phyloP scores from a whole-genome alignment of 2,329 filamentous ascomycete genomes.

The Epichloe gansuensis region DNA sequence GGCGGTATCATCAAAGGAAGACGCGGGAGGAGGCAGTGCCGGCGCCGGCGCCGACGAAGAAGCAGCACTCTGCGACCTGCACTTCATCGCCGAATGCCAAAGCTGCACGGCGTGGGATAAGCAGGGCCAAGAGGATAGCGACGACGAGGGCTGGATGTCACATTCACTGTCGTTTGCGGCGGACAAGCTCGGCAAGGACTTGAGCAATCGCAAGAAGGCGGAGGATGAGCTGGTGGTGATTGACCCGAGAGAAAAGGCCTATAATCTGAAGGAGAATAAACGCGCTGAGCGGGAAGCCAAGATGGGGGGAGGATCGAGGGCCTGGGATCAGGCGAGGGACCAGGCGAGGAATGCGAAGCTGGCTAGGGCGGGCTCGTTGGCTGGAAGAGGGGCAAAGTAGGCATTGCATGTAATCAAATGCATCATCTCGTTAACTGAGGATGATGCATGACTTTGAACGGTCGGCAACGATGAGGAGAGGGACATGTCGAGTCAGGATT shows the following conservation, averaged over 20 bases:
- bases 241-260: constrained; percentile 74
- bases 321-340: constrained; percentile 38
- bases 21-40: constrained; percentile 12
- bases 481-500: too few relatives aligned
- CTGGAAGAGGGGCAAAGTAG: constrained; percentile 44
- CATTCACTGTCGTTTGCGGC: constrained; percentile 78
- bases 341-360: constrained; percentile 44
- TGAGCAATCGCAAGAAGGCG: constrained; percentile 81
- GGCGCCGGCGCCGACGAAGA: constrained; percentile 43
- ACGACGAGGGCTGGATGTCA: constrained; percentile 68
- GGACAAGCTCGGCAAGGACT: constrained; percentile 80
- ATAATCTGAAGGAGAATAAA: constrained; percentile 54
- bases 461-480: too few relatives aligned
- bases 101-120: constrained; percentile 80
- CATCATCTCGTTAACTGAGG: too few relatives aligned
- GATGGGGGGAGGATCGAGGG: constrained; percentile 39
- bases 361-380: constrained; percentile 38
- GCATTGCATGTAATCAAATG: not conserved
- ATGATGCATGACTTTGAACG: too few relatives aligned
- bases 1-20: constrained; percentile 26
- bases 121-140: constrained; percentile 43
- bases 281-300: constrained; percentile 43
- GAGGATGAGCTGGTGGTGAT: constrained; percentile 88
- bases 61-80: constrained; percentile 71
- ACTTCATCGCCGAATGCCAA: constrained; percentile 92